Conservation (phyloP, 1,139 yeast genomes). For the Meyerozyma sp. region DNA sequence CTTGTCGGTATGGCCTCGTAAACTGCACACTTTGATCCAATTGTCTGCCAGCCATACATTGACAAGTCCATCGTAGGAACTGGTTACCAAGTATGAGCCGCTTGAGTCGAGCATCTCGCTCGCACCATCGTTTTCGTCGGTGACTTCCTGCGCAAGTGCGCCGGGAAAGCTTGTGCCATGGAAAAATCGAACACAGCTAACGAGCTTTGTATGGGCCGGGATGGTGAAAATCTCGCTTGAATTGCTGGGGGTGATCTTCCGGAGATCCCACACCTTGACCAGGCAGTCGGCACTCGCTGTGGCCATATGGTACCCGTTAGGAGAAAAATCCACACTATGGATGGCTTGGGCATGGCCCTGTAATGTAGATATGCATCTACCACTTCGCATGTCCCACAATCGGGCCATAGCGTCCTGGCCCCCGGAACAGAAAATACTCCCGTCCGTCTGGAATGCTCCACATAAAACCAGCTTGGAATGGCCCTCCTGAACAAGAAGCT, state of each 20-base stretch:
- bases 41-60: constrained; percentile 68
- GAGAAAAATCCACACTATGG: constrained; percentile 68
- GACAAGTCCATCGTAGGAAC: constrained; percentile 67
- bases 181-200: constrained; percentile 62
- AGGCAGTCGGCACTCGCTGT: constrained; percentile 84
- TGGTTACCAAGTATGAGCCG: constrained; percentile 52
- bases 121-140: constrained; percentile 24
- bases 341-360: constrained; percentile 71
- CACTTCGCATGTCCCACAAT: constrained; percentile 86
- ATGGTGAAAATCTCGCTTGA: constrained; percentile 43
- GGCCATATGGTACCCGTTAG: constrained; percentile 70
- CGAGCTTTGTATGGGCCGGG: constrained; percentile 72
- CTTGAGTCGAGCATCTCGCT: constrained; percentile 15
- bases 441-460: constrained; percentile 69
- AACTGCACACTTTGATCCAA: constrained; percentile 55
- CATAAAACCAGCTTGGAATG: constrained; percentile 72
- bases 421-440: constrained; percentile 69
- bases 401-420: constrained; percentile 74
- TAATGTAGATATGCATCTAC: constrained; percentile 55
- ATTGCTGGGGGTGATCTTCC: constrained; percentile 30
- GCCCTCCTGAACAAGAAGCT: constrained; percentile 65
- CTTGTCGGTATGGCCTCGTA: constrained; percentile 65
- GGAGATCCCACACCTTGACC: constrained; percentile 81
- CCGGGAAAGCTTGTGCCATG: constrained; percentile 15
- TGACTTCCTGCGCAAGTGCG: constrained; percentile 13